These are phyloP conservation scores for Fusarium sp. DNA, from an alignment of 2,329 filamentous ascomycete species.

Conservation along the genomic window DNA sequence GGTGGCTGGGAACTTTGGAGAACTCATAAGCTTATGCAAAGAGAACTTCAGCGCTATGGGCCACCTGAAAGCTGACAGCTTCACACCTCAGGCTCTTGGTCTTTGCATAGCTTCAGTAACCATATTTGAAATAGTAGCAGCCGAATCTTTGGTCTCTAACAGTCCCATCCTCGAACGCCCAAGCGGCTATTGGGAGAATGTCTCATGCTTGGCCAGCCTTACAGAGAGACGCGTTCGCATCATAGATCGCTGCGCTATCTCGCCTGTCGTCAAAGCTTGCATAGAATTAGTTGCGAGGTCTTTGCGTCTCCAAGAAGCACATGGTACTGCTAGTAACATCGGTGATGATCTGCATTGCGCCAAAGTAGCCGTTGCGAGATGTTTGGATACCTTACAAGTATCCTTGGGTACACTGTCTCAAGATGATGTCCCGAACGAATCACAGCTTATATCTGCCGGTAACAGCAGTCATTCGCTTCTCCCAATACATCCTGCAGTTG, in stretches of 20 bases:
- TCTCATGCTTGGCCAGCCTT: background rate
- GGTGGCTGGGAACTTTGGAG: background rate
- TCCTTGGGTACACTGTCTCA: accelerated
- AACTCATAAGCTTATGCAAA: background rate
- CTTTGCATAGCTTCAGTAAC: background rate
- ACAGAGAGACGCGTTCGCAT: background rate
- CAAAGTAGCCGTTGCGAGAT: background rate
- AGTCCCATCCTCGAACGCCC: background rate
- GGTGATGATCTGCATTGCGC: accelerated
- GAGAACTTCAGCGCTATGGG: background rate
- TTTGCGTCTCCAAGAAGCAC: accelerated
- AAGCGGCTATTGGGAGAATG: background rate
- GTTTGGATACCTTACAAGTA: background rate
- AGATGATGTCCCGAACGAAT: accelerated
- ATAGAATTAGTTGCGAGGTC: background rate
- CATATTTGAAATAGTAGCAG: background rate
- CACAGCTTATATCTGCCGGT: accelerated
- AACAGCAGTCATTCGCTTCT: accelerated
- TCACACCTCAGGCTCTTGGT: background rate
- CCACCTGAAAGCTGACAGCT: accelerated
- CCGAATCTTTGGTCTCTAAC: background rate
- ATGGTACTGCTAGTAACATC: accelerated
- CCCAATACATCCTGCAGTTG: accelerated
- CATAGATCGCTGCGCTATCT: background rate
- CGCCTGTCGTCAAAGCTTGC: background rate